These are phyloP conservation scores for Micromonas pusilla DNA, from an alignment of 139 green algal genomes.

Conservation along the genomic window DNA sequence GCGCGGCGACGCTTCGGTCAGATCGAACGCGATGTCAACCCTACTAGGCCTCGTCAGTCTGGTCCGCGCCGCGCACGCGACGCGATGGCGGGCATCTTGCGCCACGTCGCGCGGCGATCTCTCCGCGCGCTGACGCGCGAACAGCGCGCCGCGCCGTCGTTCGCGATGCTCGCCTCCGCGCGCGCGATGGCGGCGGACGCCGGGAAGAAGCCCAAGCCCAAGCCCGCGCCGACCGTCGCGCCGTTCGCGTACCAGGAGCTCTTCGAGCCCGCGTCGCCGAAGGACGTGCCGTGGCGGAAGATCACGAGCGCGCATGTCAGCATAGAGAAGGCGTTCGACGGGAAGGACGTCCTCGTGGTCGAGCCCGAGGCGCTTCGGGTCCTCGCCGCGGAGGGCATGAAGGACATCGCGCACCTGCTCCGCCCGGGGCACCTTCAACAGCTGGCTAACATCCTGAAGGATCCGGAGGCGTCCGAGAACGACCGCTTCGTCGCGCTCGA, in stretches of 20 bases:
- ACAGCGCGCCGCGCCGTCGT: too few species aligned
- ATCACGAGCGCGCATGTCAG: neutral
- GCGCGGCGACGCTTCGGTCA: too few species aligned
- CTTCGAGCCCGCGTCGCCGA: neutral
- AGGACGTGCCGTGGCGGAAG: constrained; percentile 10
- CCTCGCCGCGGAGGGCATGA: constrained; percentile 13
- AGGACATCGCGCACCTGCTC: constrained; percentile 29
- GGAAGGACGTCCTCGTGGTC: constrained; percentile 23
- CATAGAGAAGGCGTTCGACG: neutral
- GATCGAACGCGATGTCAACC: too few species aligned
- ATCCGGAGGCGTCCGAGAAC: constrained; percentile 20
- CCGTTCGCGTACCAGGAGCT: constrained; percentile 9
- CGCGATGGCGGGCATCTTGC: too few species aligned
- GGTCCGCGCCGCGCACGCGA: too few species aligned
- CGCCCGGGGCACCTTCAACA: constrained; percentile 29
- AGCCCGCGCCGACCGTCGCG: neutral
- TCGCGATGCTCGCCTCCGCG: too few species aligned
- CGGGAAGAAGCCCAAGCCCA: too few species aligned
- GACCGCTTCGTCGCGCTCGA: constrained; percentile 31
- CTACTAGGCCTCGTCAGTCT: too few species aligned
- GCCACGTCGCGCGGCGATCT: too few species aligned
- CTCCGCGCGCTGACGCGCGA: too few species aligned
- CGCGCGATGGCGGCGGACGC: too few species aligned
- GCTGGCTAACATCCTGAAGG: constrained; percentile 25
- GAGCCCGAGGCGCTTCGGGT: constrained; percentile 12